Conservation (phyloP, 2,329 filamentous ascomycete genomes). For the Chalaropsis thielavioides region DNA sequence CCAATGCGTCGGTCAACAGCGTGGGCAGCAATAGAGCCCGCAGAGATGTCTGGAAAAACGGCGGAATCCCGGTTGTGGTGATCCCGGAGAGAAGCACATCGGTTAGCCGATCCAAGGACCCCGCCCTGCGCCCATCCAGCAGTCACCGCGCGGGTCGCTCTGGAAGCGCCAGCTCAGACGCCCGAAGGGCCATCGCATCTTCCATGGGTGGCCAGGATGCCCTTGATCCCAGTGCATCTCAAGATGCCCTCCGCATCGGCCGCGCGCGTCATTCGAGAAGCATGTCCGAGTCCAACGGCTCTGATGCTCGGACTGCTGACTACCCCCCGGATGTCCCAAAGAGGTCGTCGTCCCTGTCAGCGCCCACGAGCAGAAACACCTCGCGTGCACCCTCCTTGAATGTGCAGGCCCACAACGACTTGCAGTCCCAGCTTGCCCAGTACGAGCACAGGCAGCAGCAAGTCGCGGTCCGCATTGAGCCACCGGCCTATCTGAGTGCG, state of each 20-base stretch:
- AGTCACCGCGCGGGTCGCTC: constrained; percentile 41
- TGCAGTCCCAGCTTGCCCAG: constrained; percentile 19
- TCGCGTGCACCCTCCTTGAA: constrained; percentile 43
- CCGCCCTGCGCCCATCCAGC: constrained; percentile 46
- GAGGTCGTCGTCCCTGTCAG: constrained; percentile 47
- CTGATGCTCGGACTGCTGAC: constrained; percentile 44
- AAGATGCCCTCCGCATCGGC: background rate
- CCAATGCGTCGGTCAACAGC: constrained; percentile 35
- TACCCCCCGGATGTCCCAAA: constrained; percentile 43
- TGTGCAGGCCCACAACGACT: constrained; percentile 37
- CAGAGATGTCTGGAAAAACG: constrained; percentile 44
- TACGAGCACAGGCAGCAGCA: constrained; percentile 10
- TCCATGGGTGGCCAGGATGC: constrained; percentile 23
- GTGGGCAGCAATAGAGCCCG: constrained; percentile 40
- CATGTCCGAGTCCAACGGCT: constrained; percentile 35
- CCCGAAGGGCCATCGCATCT: background rate
- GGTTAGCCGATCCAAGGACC: constrained; percentile 33
- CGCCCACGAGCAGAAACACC: constrained; percentile 44
- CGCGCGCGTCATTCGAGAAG: constrained; percentile 27
- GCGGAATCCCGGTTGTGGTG: constrained; percentile 47
- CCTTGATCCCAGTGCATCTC: background rate
- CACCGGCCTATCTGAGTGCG: constrained; percentile 23
- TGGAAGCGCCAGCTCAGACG: constrained; percentile 27
- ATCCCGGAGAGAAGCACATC: constrained; percentile 46
- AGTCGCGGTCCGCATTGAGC: constrained; percentile 20